Evolutionary conservation across 2,329 filamentous ascomycete species (phyloP).

Genomic region (Phaeophleospora eucalypticola): DNA sequence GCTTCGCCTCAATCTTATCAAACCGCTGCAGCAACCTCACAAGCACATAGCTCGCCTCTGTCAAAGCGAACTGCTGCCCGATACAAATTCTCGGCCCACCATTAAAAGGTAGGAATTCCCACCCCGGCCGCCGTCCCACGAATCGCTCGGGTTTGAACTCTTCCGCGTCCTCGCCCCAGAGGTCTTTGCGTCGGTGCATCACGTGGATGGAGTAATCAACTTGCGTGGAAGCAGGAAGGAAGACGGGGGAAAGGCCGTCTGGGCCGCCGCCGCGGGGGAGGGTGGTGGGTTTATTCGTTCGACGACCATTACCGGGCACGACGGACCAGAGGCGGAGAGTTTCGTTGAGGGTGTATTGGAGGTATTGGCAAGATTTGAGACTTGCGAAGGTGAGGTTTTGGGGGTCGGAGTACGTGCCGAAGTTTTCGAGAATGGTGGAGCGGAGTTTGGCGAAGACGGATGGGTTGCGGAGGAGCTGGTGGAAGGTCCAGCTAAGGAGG

Average conservation of each 20-base stretch:
- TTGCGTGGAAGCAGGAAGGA: constrained; percentile 29
- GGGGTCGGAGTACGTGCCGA: constrained; percentile 44
- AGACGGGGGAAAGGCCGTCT: constrained; percentile 54
- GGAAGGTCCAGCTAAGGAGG: constrained; percentile 52
- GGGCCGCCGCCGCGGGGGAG: constrained; percentile 61
- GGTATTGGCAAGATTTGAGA: constrained; percentile 69
- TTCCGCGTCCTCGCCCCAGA: constrained; percentile 39
- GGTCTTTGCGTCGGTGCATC: constrained; percentile 36
- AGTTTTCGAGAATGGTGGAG: constrained; percentile 44
- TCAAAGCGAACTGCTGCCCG: constrained; percentile 67
- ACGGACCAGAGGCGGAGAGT: constrained; percentile 68
- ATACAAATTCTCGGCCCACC: constrained; percentile 74
- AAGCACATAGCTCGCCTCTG: constrained; percentile 31
- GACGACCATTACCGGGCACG: constrained; percentile 74
- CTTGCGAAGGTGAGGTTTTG: constrained; percentile 50
- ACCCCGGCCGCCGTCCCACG: constrained; percentile 23
- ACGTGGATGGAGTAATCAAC: constrained; percentile 33
- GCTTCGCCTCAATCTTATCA: constrained; percentile 25
- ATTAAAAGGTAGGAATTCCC: constrained; percentile 32
- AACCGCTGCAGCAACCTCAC: constrained; percentile 31
- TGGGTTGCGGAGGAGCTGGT: constrained; percentile 50
- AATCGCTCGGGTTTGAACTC: constrained; percentile 37
- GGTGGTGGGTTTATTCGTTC: constrained; percentile 66
- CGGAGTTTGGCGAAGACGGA: constrained; percentile 48
- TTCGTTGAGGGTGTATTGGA: constrained; percentile 47